Evolutionary conservation across 2,329 filamentous ascomycete species (phyloP).

Genomic region (Geoglossum cookeanum): DNA sequence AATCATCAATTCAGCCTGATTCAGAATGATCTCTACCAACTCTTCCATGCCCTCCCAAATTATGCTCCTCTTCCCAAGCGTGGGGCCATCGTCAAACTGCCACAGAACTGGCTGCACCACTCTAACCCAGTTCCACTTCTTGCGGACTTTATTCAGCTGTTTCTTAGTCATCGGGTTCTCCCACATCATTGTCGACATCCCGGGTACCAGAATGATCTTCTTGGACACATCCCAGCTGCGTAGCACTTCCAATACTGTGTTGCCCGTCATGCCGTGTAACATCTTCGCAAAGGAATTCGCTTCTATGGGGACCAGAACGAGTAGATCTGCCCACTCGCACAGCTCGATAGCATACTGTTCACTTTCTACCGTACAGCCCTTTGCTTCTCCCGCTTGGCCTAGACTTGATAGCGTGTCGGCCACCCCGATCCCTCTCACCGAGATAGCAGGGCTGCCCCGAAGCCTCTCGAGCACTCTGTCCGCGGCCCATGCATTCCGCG

Average conservation of each 20-base stretch:
- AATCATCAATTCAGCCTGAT: slow-evolving; percentile 55
- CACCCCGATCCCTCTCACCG: neutral
- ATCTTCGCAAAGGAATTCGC: slow-evolving; percentile 74
- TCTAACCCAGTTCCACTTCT: slow-evolving; percentile 75
- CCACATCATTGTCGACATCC: slow-evolving; percentile 82
- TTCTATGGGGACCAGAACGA: slow-evolving; percentile 70
- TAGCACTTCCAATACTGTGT: slow-evolving; percentile 59
- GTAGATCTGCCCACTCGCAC: slow-evolving; percentile 72
- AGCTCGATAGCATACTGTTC: slow-evolving; percentile 36
- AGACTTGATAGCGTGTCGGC: neutral
- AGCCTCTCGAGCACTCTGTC: neutral
- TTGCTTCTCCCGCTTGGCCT: too few relatives aligned
- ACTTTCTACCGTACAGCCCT: neutral
- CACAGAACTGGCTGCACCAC: slow-evolving; percentile 62
- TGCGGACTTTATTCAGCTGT: slow-evolving; percentile 63
- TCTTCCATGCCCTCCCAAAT: slow-evolving; percentile 49
- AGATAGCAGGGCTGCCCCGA: neutral
- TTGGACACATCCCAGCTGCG: slow-evolving; percentile 78
- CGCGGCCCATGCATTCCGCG: neutral
- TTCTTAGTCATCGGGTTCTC: slow-evolving; percentile 76
- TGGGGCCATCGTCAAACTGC: slow-evolving; percentile 6
- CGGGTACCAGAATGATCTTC: slow-evolving; percentile 65
- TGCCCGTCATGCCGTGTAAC: slow-evolving; percentile 68
- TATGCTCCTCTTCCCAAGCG: slow-evolving; percentile 29
- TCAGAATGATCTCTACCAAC: slow-evolving; percentile 54